These are phyloP conservation scores for Nectriaceae sp. DNA, from an alignment of 2,329 filamentous ascomycete species.

Conservation along the genomic window DNA sequence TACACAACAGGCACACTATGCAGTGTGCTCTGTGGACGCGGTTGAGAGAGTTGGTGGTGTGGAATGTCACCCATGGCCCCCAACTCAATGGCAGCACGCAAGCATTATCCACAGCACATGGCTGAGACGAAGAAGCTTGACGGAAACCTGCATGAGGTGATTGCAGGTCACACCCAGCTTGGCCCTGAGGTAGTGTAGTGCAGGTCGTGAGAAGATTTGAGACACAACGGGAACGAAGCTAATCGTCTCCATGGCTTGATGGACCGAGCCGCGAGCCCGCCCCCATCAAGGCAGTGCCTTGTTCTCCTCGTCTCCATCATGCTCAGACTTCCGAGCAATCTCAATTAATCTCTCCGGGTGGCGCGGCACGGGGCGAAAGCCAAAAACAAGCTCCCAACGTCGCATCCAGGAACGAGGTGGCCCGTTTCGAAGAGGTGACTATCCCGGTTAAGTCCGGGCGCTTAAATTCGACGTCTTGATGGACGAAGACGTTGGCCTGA, in stretches of 20 bases:
- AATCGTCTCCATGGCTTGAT: not conserved
- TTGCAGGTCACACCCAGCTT: not conserved
- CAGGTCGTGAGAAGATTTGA: not conserved
- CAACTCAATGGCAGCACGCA: no score
- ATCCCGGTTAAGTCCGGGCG: conserved; percentile 50
- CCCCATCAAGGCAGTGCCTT: not conserved
- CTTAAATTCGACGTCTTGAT: conserved; percentile 54
- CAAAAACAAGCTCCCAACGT: conserved; percentile 19
- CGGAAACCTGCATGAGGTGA: not conserved
- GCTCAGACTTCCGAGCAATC: conserved; percentile 4
- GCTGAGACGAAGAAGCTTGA: not conserved
- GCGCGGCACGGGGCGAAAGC: conserved; percentile 38
- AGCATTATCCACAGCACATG: no score
- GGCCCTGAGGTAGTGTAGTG: no score
- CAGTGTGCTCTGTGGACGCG: conserved; percentile 6
- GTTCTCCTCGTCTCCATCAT: not conserved
- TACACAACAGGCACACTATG: conserved; percentile 20
- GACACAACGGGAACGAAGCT: not conserved
- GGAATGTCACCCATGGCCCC: conserved; percentile 14
- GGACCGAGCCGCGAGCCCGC: not conserved
- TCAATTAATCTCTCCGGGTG: conserved; percentile 24
- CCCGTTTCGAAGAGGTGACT: conserved; percentile 16
- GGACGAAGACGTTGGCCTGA: conserved; percentile 43
- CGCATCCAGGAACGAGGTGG: conserved; percentile 8
- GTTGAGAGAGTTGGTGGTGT: conserved; percentile 19